These are phyloP conservation scores for Psilocybe mexicana DNA, from an alignment of 1,284 basidiomycete genomes.

Conservation along the genomic window DNA sequence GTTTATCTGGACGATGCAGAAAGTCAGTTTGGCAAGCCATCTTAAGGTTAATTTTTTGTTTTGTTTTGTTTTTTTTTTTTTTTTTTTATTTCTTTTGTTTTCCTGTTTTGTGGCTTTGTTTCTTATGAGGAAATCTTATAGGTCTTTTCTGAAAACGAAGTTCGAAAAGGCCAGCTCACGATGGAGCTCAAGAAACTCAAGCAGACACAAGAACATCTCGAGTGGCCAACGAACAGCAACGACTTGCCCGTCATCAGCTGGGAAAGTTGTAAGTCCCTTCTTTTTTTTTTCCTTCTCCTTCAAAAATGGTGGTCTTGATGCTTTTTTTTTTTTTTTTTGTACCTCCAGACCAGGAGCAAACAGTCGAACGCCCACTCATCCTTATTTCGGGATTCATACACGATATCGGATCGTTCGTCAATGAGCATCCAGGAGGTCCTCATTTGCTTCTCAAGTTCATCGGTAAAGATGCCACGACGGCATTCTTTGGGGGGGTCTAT, in stretches of 20 bases:
- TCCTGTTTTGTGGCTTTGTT: not conserved
- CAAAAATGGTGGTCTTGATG: not conserved
- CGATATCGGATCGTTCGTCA: slow-evolving; percentile 83
- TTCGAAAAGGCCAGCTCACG: slow-evolving; percentile 88
- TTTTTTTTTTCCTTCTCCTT: not conserved
- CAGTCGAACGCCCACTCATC: slow-evolving; percentile 75
- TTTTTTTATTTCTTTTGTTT: not conserved
- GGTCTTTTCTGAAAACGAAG: slow-evolving; percentile 91
- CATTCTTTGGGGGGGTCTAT: slow-evolving; percentile 94
- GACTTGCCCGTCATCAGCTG: slow-evolving; percentile 83
- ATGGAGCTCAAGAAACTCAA: slow-evolving; percentile 89
- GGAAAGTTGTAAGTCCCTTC: slow-evolving; percentile 70
- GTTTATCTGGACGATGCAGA: slow-evolving; percentile 75
- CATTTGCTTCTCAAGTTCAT: slow-evolving; percentile 71
- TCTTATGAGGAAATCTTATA: slow-evolving; percentile 21
- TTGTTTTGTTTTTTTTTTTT: not conserved
- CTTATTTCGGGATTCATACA: slow-evolving; percentile 93
- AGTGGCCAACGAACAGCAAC: slow-evolving; percentile 79
- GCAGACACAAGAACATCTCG: slow-evolving; percentile 66
- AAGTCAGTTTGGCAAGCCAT: slow-evolving; percentile 80
- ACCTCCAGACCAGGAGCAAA: slow-evolving; percentile 69
- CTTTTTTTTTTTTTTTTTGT: too few relatives aligned
- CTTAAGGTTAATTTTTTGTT: slow-evolving; percentile 57
- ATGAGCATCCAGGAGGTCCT: slow-evolving; percentile 81
- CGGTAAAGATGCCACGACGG: slow-evolving; percentile 85